These are phyloP conservation scores for Telfairia occidentalis DNA, from an alignment of 331 rosid species.

Conservation along the genomic window DNA sequence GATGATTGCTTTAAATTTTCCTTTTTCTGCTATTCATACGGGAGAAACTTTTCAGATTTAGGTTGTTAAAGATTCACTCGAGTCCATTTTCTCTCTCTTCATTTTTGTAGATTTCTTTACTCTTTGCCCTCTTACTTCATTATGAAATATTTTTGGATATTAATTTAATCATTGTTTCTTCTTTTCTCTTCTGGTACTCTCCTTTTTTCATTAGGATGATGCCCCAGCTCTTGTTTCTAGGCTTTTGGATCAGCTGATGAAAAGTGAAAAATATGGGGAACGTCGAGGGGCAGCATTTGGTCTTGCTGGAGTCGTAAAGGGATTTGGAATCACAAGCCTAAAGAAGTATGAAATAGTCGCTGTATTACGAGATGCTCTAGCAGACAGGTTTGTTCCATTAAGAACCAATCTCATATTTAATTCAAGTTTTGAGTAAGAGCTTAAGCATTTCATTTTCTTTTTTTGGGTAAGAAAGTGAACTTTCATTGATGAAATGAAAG, in stretches of 20 bases:
- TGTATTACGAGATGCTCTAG: conserved; percentile 60
- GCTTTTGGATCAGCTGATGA: conserved; percentile 76
- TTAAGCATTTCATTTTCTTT: too few species aligned
- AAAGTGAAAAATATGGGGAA: conserved; percentile 84
- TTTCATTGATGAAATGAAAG: too few species aligned
- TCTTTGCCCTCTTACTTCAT: neutral
- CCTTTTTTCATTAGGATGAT: conserved; percentile 49
- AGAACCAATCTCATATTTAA: neutral
- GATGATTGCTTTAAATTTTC: neutral
- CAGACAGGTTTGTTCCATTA: conserved; percentile 52
- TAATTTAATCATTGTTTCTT: neutral
- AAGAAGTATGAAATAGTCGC: conserved; percentile 62
- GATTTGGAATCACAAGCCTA: conserved; percentile 75
- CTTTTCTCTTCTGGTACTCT: neutral
- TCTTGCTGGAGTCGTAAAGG: conserved; percentile 89
- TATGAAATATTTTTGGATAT: neutral
- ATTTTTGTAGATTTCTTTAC: neutral
- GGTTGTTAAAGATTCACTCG: neutral
- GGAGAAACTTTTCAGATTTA: neutral
- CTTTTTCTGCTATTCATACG: too few species aligned
- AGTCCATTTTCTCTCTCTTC: neutral
- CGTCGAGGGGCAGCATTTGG: conserved; percentile 99
- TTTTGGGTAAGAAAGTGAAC: too few species aligned
- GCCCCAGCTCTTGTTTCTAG: conserved; percentile 62
- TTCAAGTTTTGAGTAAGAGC: neutral